Evolutionary conservation across 2,329 filamentous ascomycete species (phyloP), one percentile per base, ranked within the genome.

Genomic region (Chalaropsis ovoidea): DNA sequence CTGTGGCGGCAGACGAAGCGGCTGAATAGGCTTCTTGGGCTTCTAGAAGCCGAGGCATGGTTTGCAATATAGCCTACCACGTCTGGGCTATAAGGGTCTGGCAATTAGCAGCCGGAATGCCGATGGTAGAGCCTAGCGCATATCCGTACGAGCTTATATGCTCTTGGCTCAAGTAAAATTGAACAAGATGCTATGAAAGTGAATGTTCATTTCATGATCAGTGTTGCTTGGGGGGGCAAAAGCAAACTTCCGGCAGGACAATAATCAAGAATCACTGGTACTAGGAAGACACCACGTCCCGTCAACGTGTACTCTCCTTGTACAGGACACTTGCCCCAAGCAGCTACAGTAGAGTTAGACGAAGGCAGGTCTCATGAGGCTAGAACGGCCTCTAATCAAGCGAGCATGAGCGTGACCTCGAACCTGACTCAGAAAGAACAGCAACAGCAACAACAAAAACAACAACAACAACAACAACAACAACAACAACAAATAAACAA

Each of bases 181-280:
- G 54, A 10, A 13, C n/a, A 13, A 39, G 31, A 35, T 35, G 15
- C 24, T n/a, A 11, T 35, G 27, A 19, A 58, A n/a, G 31, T 19
- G 54, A 58, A 58, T 39, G 54, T 35, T 39, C 54, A 58, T 58
- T 27, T 58, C 54, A 39, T 39, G 27, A 35, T n/a, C 27, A 39
- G n/a, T 58, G 24, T 31, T 19, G 13, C 54, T 39, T 8, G n/a
- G 24, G 11, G 22, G 22, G 6, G 22, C 22, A 15, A 27, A 27
- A 11, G 24, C 13, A 27, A 27, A 27, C 17, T 47, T 5, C 6
- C 10, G 5, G 19, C 22, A 52, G 19, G 13, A 52, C 22, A 10
- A 27, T 13, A 27, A 2, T 8, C 10, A 11, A 5, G 11, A 52
- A 15, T 10, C 5, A 24, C 19, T 17, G n/a, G 5, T 8, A 58